These are phyloP conservation scores for Naganishia liquefaciens DNA, from an alignment of 1,284 basidiomycete species.

Conservation along the genomic window DNA sequence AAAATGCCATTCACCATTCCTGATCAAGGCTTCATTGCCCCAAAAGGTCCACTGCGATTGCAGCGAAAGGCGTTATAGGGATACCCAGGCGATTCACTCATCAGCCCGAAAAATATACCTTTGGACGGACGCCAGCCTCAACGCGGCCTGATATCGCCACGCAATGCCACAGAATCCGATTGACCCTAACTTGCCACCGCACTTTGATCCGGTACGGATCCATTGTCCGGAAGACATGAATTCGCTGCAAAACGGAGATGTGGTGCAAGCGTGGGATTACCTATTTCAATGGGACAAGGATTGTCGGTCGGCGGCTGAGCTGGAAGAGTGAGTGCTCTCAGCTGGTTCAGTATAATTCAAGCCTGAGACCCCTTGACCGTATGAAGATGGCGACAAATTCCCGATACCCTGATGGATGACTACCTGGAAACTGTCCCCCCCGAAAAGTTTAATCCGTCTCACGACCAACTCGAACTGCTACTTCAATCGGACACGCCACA, in stretches of 20 bases:
- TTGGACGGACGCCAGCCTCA: neutral
- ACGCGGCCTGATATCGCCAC: neutral
- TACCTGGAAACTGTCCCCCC: constrained; percentile 34
- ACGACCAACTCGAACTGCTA: constrained; percentile 34
- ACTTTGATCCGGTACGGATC: constrained; percentile 28
- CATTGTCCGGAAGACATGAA: constrained; percentile 30
- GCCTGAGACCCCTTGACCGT: neutral
- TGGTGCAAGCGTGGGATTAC: constrained; percentile 37
- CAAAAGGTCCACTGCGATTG: no score
- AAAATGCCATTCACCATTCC: neutral
- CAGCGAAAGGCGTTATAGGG: no score
- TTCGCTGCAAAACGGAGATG: constrained; percentile 28
- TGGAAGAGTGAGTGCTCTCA: constrained; percentile 32
- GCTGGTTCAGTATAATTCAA: neutral
- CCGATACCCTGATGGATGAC: constrained; percentile 35
- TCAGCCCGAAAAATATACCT: neutral
- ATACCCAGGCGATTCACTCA: no score
- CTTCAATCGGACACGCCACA: constrained; percentile 19
- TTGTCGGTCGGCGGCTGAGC: constrained; percentile 32
- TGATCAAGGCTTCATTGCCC: neutral
- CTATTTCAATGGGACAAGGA: constrained; percentile 36
- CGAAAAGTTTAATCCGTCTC: constrained; percentile 19
- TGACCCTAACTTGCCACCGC: constrained; percentile 19
- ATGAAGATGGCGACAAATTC: constrained; percentile 31
- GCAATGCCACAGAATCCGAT: constrained; percentile 21